phyloP scores from a whole-genome alignment of 768 basidiomycete species.

The Kwoniella newhampshirensis region DNA sequence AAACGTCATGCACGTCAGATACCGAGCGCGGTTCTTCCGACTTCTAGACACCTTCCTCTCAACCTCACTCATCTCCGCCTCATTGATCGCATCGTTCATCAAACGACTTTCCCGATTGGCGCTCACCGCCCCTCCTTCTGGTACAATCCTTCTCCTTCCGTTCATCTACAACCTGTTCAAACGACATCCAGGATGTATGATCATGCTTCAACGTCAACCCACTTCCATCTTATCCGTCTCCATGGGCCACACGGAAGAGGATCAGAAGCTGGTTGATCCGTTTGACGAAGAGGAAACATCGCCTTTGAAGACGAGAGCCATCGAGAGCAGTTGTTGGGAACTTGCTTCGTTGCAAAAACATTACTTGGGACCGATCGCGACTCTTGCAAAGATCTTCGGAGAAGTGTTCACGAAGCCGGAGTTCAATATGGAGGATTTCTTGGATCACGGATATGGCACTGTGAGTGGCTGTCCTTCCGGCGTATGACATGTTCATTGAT shows the following conservation, averaged over 20 bases:
- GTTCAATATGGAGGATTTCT: constrained; percentile 90
- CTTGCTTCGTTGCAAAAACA: constrained; percentile 73
- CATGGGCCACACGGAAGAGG: background rate
- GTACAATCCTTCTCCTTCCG: constrained; percentile 84
- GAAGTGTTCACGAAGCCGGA: constrained; percentile 90
- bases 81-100: constrained; percentile 90
- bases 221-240: constrained; percentile 1
- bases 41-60: constrained; percentile 85
- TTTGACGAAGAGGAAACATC: constrained; percentile 68
- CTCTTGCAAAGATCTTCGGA: constrained; percentile 76
- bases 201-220: constrained; percentile 74
- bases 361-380: constrained; percentile 84
- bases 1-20: constrained; percentile 83
- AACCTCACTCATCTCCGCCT: constrained; percentile 85
- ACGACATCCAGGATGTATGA: constrained; percentile 85
- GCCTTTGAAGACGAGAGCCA: constrained; percentile 73
- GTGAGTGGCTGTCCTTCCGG: constrained; percentile 39
- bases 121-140: constrained; percentile 81
- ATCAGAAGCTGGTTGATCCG: constrained; percentile 58
- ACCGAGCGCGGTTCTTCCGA: constrained; percentile 92
- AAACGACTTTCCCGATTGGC: constrained; percentile 85
- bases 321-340: constrained; percentile 92
- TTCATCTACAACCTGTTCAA: constrained; percentile 94
- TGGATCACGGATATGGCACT: constrained; percentile 68
- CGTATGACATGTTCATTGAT: background rate